Base-by-base conservation (phyloP, 345 rosid genomes). In the Dimocarpus longan region DNA sequence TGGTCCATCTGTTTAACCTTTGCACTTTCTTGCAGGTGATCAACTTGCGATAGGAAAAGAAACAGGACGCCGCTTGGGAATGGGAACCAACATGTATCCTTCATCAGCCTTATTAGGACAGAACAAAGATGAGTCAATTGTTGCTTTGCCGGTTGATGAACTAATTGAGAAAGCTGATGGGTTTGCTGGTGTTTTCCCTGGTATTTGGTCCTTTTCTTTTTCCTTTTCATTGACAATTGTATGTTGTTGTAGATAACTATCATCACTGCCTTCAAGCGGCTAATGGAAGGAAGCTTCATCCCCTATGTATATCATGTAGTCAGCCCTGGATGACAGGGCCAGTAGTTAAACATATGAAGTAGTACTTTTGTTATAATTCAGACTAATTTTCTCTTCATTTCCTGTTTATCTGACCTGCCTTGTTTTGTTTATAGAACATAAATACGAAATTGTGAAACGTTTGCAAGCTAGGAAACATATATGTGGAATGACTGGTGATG, bases 71-170 rank as follows among this genome's bases (percentile, higher is more conserved):
- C 91, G 93, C 18, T 82, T 90, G 21, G 93, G 91, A 70, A 90
- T 88, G 91, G 93, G 93, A 76, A 87, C 93, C 65, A 88, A 90
- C 80, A 90, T 90, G 91, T 90, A 88, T 80, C 93, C 91, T 65
- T 87, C 93, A 52, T 88, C 93, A 56, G 76, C 92, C 71, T 79
- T 90, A 64, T 82, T 90, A 74, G 93, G 93, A 80, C 93, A 88
- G 74, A 82, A 88, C 77, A 87, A 86, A 80, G 93, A 90, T 46
- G 91, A 86, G 80, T 88, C 91, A 1, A 86, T 88, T 71, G 88
- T 66, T 74, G 84, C 91, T 56, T 81, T 90, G 76, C 91, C 93
- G 0, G 87, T 90, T 37, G 93, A 88, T 76, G 93, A 90, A 32
- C 84, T 88, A 74, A 86, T 90, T 16, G 90, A 88, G 81, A 88